These are phyloP conservation scores for Serendipita sp. DNA, from an alignment of 768 basidiomycete species.

Conservation along the genomic window DNA sequence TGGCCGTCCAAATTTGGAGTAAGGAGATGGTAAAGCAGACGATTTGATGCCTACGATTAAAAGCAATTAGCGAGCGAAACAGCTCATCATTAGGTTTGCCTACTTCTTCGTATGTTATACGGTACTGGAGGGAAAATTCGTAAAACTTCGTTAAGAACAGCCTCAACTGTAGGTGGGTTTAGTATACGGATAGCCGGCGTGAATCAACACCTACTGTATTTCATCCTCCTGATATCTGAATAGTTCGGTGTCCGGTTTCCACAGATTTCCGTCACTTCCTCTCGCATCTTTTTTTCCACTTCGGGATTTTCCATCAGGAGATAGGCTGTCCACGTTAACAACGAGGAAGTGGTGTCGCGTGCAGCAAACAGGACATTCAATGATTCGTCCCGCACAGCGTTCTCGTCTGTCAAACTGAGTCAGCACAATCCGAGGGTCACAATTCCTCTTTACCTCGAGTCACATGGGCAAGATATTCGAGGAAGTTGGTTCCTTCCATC, in stretches of 20 bases:
- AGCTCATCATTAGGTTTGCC: neutral
- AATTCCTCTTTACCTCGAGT: conserved; percentile 34
- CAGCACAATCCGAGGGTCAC: neutral
- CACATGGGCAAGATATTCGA: conserved; percentile 49
- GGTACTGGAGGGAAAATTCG: conserved; percentile 69
- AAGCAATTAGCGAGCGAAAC: neutral
- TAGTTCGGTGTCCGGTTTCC: conserved; percentile 37
- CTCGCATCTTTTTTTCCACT: conserved; percentile 33
- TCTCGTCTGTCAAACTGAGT: conserved; percentile 29
- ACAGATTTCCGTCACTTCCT: conserved; percentile 43
- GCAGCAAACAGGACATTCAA: conserved; percentile 63
- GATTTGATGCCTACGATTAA: conserved; percentile 25
- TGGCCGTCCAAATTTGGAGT: conserved; percentile 22
- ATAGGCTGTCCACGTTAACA: conserved; percentile 55
- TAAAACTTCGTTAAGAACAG: conserved; percentile 60
- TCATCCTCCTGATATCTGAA: conserved; percentile 40
- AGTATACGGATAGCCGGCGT: neutral
- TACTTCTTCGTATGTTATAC: conserved; percentile 41
- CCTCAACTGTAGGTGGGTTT: conserved; percentile 7
- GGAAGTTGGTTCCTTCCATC: conserved; percentile 38
- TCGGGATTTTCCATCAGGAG: conserved; percentile 51
- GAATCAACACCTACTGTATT: conserved; percentile 36
- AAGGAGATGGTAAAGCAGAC: conserved; percentile 31
- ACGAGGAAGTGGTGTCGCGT: conserved; percentile 60
- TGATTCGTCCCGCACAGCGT: conserved; percentile 58